Evolutionary conservation across 192 early-diverging fungal genomes (phyloP).

Genomic region (Umbelopsis vinacea): DNA sequence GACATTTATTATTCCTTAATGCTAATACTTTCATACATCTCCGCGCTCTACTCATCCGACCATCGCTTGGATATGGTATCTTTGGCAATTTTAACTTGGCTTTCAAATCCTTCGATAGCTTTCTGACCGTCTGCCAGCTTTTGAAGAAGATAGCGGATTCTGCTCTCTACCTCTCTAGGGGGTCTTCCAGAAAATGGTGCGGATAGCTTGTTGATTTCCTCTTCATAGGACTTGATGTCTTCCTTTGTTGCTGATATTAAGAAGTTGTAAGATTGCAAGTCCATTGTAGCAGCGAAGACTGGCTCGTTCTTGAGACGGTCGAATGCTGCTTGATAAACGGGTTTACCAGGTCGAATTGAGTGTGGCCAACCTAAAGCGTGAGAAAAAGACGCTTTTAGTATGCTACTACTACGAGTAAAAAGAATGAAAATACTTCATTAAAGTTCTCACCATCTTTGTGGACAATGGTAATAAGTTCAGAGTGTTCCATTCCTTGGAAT

Average conservation of each 20-base stretch:
- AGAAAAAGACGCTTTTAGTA: neutral
- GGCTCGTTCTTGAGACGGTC: conserved; percentile 69
- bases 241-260: conserved; percentile 60
- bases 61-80: conserved; percentile 28
- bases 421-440: neutral
- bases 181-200: conserved; percentile 60
- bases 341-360: conserved; percentile 80
- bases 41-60: conserved; percentile 6
- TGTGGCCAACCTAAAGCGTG: conserved; percentile 71
- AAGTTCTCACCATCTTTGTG: conserved; percentile 68
- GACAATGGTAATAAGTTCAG: conserved; percentile 82
- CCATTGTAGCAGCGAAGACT: conserved; percentile 82
- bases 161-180: conserved; percentile 55
- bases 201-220: conserved; percentile 56
- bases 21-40: neutral
- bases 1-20: neutral
- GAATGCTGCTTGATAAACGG: conserved; percentile 84
- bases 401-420: neutral
- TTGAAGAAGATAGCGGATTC: conserved; percentile 29
- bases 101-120: conserved; percentile 33
- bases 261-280: conserved; percentile 64
- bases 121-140: conserved; percentile 27
- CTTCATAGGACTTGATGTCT: conserved; percentile 67
- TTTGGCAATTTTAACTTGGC: conserved; percentile 30
- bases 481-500: conserved; percentile 85